These are phyloP conservation scores for Garcia nutans DNA, from an alignment of 345 rosid genomes.

Conservation along the genomic window DNA sequence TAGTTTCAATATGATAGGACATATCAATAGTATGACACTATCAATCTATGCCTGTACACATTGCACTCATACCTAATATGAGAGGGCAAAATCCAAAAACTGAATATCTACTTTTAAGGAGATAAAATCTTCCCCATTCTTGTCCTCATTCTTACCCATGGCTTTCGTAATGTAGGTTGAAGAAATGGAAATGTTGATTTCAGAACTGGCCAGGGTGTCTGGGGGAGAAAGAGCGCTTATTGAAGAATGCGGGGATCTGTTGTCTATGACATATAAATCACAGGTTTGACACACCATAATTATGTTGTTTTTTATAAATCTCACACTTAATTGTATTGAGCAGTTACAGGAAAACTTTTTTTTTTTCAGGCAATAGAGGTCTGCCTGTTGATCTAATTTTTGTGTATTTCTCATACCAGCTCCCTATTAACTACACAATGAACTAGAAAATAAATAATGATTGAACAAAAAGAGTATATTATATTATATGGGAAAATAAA, in stretches of 20 bases:
- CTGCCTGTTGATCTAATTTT: background rate
- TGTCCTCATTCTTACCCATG: background rate
- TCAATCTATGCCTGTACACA: too few relatives aligned
- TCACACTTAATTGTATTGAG: background rate
- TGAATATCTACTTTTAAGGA: background rate
- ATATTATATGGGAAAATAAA: too few relatives aligned
- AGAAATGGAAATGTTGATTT: conserved; percentile 58
- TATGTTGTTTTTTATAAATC: background rate
- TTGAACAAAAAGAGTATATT: background rate
- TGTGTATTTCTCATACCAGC: too few relatives aligned
- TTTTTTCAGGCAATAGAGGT: too few relatives aligned
- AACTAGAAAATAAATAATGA: background rate
- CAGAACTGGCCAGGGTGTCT: conserved; percentile 68
- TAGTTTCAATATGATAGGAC: too few relatives aligned
- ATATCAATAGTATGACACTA: too few relatives aligned
- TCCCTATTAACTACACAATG: background rate
- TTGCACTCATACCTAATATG: too few relatives aligned
- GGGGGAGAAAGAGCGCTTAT: conserved; percentile 55
- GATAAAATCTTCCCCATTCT: too few relatives aligned
- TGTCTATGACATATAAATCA: conserved; percentile 42
- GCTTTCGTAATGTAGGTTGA: conserved; percentile 50
- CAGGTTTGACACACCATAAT: conserved; percentile 47
- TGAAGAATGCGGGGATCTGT: conserved; percentile 63
- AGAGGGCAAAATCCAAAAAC: too few relatives aligned
- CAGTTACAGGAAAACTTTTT: too few relatives aligned